Base-by-base conservation (phyloP, 257 asterid species). In the Penstemon newberryi region DNA sequence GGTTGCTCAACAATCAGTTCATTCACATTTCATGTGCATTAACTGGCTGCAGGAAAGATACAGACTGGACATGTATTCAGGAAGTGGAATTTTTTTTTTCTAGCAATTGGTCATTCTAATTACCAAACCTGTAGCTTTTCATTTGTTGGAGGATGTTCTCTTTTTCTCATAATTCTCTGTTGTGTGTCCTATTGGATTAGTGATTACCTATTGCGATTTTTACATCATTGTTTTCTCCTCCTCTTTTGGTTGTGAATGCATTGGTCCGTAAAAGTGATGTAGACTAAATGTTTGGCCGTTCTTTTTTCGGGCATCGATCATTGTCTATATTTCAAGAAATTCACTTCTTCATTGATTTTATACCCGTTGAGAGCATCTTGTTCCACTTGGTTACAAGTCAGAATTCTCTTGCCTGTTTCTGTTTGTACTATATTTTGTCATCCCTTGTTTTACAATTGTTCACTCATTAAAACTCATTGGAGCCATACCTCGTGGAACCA, bases 1-100 rank as follows among this genome's bases (percentile, higher is more conserved):
- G 75, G 72, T 75, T 69, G 88, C 79, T 77, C 78, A 39, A 70
- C 66, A 63, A 78, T 80, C 76, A 81, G 81, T 83, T 65, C 83
- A 81, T 86, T 87, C 81, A 86, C 81, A 39, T 76, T 77, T 80
- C 81, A 78, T 76, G 81, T 81, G 79, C 95, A 80, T 81, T 83
- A 87, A 84, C 87, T 92, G 84, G 81, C 91, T 92, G 96, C 98
- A 92, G 97, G 98, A 74, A 76, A 75, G 70, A 77, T 78, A 78
- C 91, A 80, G 89, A 85, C 72, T 83, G 85, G 91, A 74, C 84
- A 79, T 86, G 88, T 85, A 76, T 77, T 83, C 83, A 77, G 90
- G 89, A 82, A 79, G 79, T 76, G 95, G 83, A 80, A 81, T 80
- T 73, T 60, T 78, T 78, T 83, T 80, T 77, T 59, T 79, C 74